Conservation (phyloP, 306 rosid genomes). For the Crataegus laevigata region DNA sequence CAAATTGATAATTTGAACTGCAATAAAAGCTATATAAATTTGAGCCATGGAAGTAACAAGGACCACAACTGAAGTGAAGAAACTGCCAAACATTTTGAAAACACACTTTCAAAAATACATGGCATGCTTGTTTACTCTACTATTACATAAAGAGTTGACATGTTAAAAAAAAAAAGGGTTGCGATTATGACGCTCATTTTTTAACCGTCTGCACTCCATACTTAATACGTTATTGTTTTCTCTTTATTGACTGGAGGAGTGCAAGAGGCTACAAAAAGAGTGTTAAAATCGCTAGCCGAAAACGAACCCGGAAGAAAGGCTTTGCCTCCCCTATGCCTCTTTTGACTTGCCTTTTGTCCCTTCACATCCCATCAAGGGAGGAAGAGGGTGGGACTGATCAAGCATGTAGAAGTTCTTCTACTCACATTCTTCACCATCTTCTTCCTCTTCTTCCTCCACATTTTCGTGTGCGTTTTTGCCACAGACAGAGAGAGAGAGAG, state of each 20-base stretch:
- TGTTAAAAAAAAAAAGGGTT: neutral
- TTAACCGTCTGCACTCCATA: neutral
- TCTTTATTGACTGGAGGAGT: neutral
- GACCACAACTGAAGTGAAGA: neutral
- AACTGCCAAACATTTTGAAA: neutral
- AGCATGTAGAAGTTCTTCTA: neutral
- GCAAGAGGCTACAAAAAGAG: neutral
- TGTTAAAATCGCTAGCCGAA: neutral
- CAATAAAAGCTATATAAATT: neutral
- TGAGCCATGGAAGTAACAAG: neutral
- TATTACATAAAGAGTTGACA: neutral
- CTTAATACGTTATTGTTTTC: neutral
- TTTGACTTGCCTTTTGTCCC: slow-evolving; percentile 58
- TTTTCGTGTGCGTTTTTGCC: neutral
- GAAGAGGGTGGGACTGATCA: slow-evolving; percentile 19
- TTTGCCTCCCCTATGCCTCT: slow-evolving; percentile 73
- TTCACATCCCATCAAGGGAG: slow-evolving; percentile 28
- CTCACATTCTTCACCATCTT: slow-evolving; percentile 23
- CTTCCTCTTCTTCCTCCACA: slow-evolving; percentile 49
- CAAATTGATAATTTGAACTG: neutral
- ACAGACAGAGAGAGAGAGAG: neutral
- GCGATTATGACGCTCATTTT: neutral
- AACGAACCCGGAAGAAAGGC: slow-evolving; percentile 64
- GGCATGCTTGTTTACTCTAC: neutral
- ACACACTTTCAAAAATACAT: no score